Evolutionary conservation across 768 basidiomycete genomes (phyloP).

Genomic region (Russula virescens): DNA sequence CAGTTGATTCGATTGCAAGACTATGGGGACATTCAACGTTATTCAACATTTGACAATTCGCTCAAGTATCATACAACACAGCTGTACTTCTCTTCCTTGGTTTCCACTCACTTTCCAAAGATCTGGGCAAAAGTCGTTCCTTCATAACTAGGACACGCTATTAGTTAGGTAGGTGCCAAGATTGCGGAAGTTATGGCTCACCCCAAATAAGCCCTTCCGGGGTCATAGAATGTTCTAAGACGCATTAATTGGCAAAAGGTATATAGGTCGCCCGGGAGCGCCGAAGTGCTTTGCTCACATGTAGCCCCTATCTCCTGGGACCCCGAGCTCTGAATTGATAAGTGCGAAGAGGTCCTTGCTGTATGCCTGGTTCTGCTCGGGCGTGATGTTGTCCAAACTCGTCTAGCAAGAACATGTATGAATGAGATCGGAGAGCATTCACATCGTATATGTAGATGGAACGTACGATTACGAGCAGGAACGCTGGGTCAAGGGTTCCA

Average conservation of each 20-base stretch:
- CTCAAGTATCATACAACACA: no score
- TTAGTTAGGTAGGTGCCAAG: not conserved
- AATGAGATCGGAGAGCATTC: no score
- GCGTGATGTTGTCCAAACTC: conserved; percentile 51
- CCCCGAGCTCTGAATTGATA: conserved; percentile 48
- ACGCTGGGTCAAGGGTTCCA: conserved; percentile 62
- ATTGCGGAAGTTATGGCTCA: conserved; percentile 28
- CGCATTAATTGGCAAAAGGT: not conserved
- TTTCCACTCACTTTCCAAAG: conserved; percentile 27
- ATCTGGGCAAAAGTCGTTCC: conserved; percentile 45
- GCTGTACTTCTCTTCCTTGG: not conserved
- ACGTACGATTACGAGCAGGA: conserved; percentile 54
- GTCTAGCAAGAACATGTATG: conserved; percentile 34
- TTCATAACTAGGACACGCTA: conserved; percentile 32
- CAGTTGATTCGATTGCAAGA: no score
- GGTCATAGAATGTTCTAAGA: conserved; percentile 42
- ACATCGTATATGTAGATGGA: not conserved
- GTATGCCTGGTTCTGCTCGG: conserved; percentile 44
- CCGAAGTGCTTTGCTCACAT: conserved; percentile 36
- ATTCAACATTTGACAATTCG: no score
- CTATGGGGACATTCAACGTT: no score
- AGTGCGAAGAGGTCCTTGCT: conserved; percentile 51
- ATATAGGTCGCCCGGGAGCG: not conserved
- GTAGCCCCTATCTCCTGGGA: conserved; percentile 51
- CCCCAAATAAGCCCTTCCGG: conserved; percentile 46